Base-by-base conservation (phyloP, 2,329 filamentous ascomycete species). In the Corinectria fuckeliana region DNA sequence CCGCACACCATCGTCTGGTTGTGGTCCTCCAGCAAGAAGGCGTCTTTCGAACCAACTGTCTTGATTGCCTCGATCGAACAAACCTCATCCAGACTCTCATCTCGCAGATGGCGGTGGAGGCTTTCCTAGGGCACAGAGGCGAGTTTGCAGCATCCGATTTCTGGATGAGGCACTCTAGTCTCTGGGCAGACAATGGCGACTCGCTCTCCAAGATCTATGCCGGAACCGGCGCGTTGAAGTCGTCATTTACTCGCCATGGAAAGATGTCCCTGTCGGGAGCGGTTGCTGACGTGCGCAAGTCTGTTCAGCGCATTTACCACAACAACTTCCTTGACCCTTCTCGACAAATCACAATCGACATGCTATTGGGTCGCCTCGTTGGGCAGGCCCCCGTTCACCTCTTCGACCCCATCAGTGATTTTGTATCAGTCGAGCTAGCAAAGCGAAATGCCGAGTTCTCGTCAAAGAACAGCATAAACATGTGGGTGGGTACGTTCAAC, bases 111-210 rank as follows among this genome's bases (percentile, higher is more conserved):
- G 92, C 93, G 0, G 82, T 97, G 18, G 92, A 97, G 73, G 82
- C 89, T 0, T 98, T 98, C 69, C 79, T 99, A 3, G 78, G 79
- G 13, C 92, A 96, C 66, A 84, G 89, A 60, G 85, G 83, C 23
- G 87, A 92, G 64, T 83, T 81, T 61, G 89, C 91, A 1, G 82
- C 84, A 9, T 85, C 88, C 0, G 93, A 98, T 71, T 93, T 98
- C 69, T 97, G 93, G 91, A 90, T 92, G 78, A 85, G 92, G 48
- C 95, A 99, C 77, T 93, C 92, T 8, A 95, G 88, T 61, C 82
- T 99, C 1, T 99, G 95, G 95, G 95, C 95, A 30, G 95, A 99
- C 75, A 98, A 97, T 72, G 95, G 95, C 20, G 95, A 99, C 78
- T 90, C 91, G 5, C 77, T 99, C 47, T 97, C 93, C 11, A 92